A percentile compares a stretch with the other conserved stretches of the same genome.
phyloP scores from a whole-genome alignment of 2,329 filamentous ascomycete genomes.

The Scytalidium sp. region DNA sequence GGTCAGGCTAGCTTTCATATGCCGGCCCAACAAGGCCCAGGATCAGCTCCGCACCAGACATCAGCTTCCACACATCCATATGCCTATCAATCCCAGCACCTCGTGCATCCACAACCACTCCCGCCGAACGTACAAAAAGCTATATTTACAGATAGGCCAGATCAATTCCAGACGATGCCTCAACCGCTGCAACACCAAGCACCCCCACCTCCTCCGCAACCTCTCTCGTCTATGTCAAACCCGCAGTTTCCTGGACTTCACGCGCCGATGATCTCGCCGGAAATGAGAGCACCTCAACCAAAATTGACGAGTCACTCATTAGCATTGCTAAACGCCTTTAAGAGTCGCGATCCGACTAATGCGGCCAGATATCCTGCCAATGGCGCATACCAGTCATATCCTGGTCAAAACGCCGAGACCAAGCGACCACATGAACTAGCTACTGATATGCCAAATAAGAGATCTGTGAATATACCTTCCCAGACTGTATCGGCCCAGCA shows the following conservation, averaged over 20 bases:
- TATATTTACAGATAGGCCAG: constrained; percentile 39
- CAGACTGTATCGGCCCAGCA: constrained; percentile 13
- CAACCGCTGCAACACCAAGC: constrained; percentile 24
- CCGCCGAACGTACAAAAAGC: constrained; percentile 55
- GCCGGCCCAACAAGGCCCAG: constrained; percentile 19
- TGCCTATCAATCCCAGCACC: constrained; percentile 26
- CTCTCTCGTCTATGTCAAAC: constrained; percentile 6
- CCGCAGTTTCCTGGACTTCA: constrained; percentile 24
- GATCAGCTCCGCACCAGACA: constrained; percentile 9
- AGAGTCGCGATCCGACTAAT: constrained; percentile 19
- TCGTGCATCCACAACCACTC: constrained; percentile 31
- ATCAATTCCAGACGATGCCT: constrained; percentile 27
- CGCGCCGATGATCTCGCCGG: constrained; percentile 21
- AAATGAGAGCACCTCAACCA: constrained; percentile 17
- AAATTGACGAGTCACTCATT: constrained; percentile 40
- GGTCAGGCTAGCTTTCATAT: constrained; percentile 43
- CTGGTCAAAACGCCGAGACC: constrained; percentile 3
- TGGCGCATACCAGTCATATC: constrained; percentile 2
- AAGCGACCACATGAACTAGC: constrained; percentile 21
- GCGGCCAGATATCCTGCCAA: constrained; percentile 7
- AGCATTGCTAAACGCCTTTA: constrained; percentile 44
- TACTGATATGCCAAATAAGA: constrained; percentile 2
- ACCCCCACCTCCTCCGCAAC: constrained; percentile 5
- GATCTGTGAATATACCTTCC: constrained; percentile 12
- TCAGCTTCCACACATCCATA: constrained; percentile 20